Conservation (phyloP, 2,329 filamentous ascomycete species). For the Xylariaceae sp. region DNA sequence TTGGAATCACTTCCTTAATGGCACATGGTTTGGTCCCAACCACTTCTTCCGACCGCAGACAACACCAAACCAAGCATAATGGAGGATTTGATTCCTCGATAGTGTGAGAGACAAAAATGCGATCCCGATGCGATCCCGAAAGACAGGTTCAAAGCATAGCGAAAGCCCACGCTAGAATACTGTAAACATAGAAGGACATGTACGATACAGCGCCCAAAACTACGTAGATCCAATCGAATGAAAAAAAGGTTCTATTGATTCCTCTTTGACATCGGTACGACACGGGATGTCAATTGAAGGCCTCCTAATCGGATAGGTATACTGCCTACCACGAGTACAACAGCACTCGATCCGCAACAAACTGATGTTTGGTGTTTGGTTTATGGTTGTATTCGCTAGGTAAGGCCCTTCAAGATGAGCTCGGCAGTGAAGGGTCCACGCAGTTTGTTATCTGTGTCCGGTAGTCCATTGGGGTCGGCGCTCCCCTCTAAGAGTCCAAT, state of each 20-base stretch:
- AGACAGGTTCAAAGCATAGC: not conserved
- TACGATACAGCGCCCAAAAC: slow-evolving; percentile 1
- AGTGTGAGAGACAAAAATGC: not conserved
- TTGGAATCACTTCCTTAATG: slow-evolving; percentile 28
- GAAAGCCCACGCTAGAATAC: not conserved
- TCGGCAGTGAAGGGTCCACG: slow-evolving; percentile 6
- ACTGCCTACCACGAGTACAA: too few relatives aligned
- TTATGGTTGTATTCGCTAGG: too few relatives aligned
- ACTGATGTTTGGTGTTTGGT: too few relatives aligned
- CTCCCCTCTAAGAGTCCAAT: not conserved
- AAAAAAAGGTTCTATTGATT: not conserved
- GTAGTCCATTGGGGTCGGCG: not conserved
- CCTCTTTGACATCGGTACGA: too few relatives aligned
- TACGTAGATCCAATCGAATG: not conserved
- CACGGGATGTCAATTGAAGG: too few relatives aligned
- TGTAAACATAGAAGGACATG: not conserved
- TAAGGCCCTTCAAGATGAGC: not conserved
- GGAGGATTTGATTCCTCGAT: not conserved
- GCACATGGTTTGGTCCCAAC: slow-evolving; percentile 20
- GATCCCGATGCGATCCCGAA: not conserved
- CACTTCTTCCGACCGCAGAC: slow-evolving; percentile 18
- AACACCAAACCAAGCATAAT: not conserved
- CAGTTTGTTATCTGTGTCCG: not conserved
- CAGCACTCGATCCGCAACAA: too few relatives aligned
- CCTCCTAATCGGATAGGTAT: too few relatives aligned